Base-by-base conservation (phyloP, 2,329 filamentous ascomycete species). In the Gliomastix tumulicola region DNA sequence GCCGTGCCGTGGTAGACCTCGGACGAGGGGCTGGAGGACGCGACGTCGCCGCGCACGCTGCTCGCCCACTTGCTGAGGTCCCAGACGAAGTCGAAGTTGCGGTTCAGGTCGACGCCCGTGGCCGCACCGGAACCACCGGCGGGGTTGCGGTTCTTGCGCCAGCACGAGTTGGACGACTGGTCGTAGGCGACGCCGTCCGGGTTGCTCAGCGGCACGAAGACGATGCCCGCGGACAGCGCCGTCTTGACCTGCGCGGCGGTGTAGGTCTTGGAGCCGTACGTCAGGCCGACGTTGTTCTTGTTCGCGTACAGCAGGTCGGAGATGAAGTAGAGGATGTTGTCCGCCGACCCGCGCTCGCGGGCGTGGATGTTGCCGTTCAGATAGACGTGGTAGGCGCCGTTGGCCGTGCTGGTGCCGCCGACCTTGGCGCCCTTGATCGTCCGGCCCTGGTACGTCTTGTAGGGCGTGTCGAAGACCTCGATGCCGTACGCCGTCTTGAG, bases 71-170 rank as follows among this genome's bases (percentile, higher is more conserved):
- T 44, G 46, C 1, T 54, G 40, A 20, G 57, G 58, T 78, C 65
- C 69, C 73, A 79, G 8, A 75, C 51, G 50, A 74, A 71, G 49
- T 76, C 70, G 45, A 75, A 75, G 56, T 76, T 76, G 36, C 71
- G 63, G 51, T 75, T 75, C 34, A 75, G 55, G 44, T 76, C 71
- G 22, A 75, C 57, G 20, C 68, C 32, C 13, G 18, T 12, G 19
- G 41, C 30, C 1, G 60, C 56, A 21, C 53, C 59, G 19, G 41
- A 30, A 1, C 60, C 56, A 21, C 53, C 59, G 18, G 50, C 52
- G 1, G 64, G 57, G 50, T 72, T 74, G 22, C 71, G 66, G 51
- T 76, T 76, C 59, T 74, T 75, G 44, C 70, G 66, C 71, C 71
- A 75, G 57, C 70, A 72, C 21, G 52, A 54, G 46, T 66, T 59